Base-by-base conservation (phyloP, 2,329 filamentous ascomycete genomes). In the Diaporthe citriasiana region DNA sequence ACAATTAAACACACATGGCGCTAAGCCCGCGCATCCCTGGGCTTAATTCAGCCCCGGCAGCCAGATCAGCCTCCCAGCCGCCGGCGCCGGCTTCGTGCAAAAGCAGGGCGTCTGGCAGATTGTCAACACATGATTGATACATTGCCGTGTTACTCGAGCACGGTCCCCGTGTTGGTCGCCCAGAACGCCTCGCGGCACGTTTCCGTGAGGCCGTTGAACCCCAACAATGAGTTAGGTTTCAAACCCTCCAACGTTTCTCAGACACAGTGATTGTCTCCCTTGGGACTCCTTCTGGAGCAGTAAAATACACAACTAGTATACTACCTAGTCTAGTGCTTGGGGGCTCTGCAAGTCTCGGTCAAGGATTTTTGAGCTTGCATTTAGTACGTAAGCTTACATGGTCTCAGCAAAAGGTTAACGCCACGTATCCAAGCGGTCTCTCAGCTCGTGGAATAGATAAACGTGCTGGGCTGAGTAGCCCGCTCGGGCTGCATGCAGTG, bases 11-110 rank as follows among this genome's bases (percentile, higher is more conserved):
- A 68, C 63, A 68, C 47, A 68, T 53, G 8, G 47, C 63, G 47
- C 63, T 68, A 68, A 17, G 3, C 47, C 33, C 33, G 63, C n/a
- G n/a, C n/a, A 68, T 53, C 63, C 30, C 45, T 38, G 47, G 47
- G 30, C 63, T 68, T 68, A 68, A 53, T 68, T 68, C 63, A 68
- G 63, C 63, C 63, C 63, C 63, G 63, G 27, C 63, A 17, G 63
- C 47, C 47, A 68, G 53, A 53, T 38, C 45, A 68, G 63, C 47
- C 63, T 66, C 45, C 47, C 33, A 30, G 33, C 33, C 47, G 30
- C 63, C 22, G 47, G 30, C 13, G n/a, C 22, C 22, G 15, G n/a
- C 17, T 19, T 53, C 10, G 8, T 38, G 42, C 60, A 65, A 65
- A 47, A 65, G 47, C 47, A 68, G 47, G 33, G 47, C 47, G 47